Conservation (phyloP, 352 stramenopile species). For the Nothophytophthora sp. region DNA sequence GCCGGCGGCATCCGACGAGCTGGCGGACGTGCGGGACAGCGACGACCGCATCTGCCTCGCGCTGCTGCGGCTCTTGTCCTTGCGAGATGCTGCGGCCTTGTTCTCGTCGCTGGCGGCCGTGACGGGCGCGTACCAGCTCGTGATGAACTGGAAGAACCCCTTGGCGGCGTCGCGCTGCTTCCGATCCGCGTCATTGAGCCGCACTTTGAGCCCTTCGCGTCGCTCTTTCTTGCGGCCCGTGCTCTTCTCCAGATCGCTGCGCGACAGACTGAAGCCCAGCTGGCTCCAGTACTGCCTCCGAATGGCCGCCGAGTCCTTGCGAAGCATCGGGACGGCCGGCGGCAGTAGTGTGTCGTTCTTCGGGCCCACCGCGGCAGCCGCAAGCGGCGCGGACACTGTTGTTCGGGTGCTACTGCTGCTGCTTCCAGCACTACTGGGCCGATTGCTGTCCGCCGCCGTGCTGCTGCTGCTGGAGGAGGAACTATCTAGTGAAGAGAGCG, state of each 20-base stretch:
- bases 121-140: conserved; percentile 68
- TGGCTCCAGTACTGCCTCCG: conserved; percentile 89
- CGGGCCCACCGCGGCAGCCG: conserved; percentile 11
- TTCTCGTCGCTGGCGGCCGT: conserved; percentile 32
- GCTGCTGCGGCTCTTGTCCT: conserved; percentile 13
- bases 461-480: conserved; percentile 2
- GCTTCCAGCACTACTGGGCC: conserved; percentile 14
- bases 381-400: conserved; percentile 3
- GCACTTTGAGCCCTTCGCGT: conserved; percentile 72
- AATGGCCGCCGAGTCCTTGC: conserved; percentile 83
- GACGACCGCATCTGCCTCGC: conserved; percentile 20
- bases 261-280: conserved; percentile 76
- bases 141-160: conserved; percentile 82
- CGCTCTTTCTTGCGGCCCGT: conserved; percentile 64
- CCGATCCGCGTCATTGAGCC: conserved; percentile 61
- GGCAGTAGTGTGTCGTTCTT: conserved; percentile 20
- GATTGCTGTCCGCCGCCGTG: conserved; percentile 7
- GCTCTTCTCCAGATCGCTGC: conserved; percentile 80
- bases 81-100: conserved; percentile 14
- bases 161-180: conserved; percentile 47
- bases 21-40: conserved; percentile 19
- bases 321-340: conserved; percentile 38
- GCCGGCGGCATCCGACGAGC: conserved; percentile 9
- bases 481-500: conserved; percentile 6
- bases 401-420: conserved; percentile 18